Evolutionary conservation across 768 basidiomycete genomes (phyloP), one percentile per base, ranked within the genome.

Genomic region (Leccinum truebloodii): DNA sequence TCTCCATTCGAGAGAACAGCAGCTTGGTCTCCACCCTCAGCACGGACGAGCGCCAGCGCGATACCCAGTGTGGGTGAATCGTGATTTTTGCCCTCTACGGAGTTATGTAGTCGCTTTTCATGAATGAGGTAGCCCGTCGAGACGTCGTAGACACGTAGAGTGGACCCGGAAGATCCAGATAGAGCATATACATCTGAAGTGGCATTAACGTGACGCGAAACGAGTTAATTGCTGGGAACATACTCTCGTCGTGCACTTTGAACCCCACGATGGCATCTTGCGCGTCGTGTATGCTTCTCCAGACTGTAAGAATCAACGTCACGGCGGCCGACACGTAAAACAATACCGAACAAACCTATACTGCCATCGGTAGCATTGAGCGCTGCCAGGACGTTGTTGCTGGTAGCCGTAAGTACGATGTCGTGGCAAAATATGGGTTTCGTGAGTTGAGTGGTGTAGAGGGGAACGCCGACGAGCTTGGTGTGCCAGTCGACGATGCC

Each of bases 401-500:
- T 73, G 0, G 92, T 92, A 2, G 86, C 86, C 3, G 86, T 82
- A 41, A 92, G 69, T 20, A 94, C 69, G n/a, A 87, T 62, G 61
- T 79, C 84, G 59, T 78, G 70, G 63, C 84, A 83, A 64, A 94
- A 86, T 9, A 79, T 71, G 0, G 94, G 93, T 6, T 87, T 78
- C 1, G 82, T 83, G 18, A 79, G 68, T 0, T 66, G 70, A 3
- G 84, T 79, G 9, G 79, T 75, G 35, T 80, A 73, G 4, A 87
- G 78, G 1, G 93, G 91, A 4, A 89, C 81, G 16, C 95, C 95
- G 58, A 93, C 77, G 30, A 89, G 81, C 14, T 80, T 74, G 65
- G 86, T 90, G 74, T 97, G 83, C 95, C 95, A 98, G 78, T 96
- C 94, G 50, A 95, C 81, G 49, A 89, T 76, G 49, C 92, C 91